Conservation (phyloP, 768 basidiomycete species). For the Lentinula detonsa region DNA sequence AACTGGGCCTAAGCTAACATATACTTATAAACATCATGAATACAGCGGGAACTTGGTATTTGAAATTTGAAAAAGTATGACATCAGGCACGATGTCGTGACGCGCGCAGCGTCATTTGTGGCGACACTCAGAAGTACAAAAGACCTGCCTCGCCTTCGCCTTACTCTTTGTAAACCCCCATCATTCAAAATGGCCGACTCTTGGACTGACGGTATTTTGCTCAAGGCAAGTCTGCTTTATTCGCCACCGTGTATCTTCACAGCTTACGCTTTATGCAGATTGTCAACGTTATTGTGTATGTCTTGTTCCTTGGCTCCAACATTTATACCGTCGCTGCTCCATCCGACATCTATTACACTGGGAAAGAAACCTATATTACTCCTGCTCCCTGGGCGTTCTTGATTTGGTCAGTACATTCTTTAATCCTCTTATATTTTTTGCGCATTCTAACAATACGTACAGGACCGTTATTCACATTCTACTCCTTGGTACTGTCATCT, state of each 20-base stretch:
- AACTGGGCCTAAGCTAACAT: too few relatives aligned
- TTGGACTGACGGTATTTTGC: conserved; percentile 76
- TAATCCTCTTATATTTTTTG: not conserved
- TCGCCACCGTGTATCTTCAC: not conserved
- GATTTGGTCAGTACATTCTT: conserved; percentile 57
- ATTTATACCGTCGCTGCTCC: conserved; percentile 81
- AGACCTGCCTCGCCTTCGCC: not conserved
- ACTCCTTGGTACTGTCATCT: conserved; percentile 85
- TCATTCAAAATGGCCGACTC: conserved; percentile 35
- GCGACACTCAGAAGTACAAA: not conserved
- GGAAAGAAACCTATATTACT: conserved; percentile 88
- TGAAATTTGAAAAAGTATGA: not conserved
- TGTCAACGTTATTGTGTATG: conserved; percentile 76
- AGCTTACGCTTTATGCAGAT: conserved; percentile 33
- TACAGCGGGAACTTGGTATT: too few relatives aligned
- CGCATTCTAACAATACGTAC: not conserved
- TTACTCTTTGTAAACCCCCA: conserved; percentile 8
- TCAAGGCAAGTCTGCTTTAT: conserved; percentile 54
- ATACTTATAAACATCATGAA: too few relatives aligned
- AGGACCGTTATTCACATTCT: conserved; percentile 89
- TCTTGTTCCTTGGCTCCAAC: conserved; percentile 86
- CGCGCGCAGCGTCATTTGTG: not conserved
- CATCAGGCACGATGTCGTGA: not conserved
- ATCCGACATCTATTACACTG: conserved; percentile 60
- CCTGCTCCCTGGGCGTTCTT: conserved; percentile 92